These are phyloP conservation scores for Saccharomycopsis vini DNA, from an alignment of 805 yeast species.

Conservation along the genomic window DNA sequence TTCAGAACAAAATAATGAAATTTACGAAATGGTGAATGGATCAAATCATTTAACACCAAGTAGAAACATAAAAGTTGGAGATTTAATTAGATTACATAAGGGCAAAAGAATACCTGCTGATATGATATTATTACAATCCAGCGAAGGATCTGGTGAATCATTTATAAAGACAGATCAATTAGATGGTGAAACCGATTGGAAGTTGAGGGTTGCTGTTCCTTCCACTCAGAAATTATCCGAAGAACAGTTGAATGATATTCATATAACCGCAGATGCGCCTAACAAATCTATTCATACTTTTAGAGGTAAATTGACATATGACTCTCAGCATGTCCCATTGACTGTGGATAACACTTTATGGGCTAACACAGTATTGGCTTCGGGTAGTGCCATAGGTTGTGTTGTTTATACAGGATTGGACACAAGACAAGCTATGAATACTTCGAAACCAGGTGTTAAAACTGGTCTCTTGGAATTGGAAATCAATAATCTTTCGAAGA, in stretches of 20 bases:
- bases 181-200: conserved; percentile 99
- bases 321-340: conserved; percentile 52
- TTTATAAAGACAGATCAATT: conserved; percentile 95
- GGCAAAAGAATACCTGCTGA: conserved; percentile 92
- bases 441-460: conserved; percentile 78
- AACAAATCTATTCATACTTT: conserved; percentile 76
- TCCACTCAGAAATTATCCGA: conserved; percentile 55
- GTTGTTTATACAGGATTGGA: conserved; percentile 86
- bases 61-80: conserved; percentile 74
- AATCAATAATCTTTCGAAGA: conserved; percentile 79
- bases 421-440: conserved; percentile 92
- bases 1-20: conserved; percentile 76
- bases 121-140: conserved; percentile 72
- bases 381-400: conserved; percentile 85
- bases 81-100: conserved; percentile 67
- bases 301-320: conserved; percentile 60
- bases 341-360: conserved; percentile 88
- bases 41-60: conserved; percentile 30
- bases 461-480: conserved; percentile 86
- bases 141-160: conserved; percentile 76
- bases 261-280: conserved; percentile 71
- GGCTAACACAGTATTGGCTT: conserved; percentile 97
- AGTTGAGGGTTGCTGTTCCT: conserved; percentile 69
- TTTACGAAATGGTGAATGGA: conserved; percentile 58
- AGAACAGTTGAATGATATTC: conserved; percentile 43